Evolutionary conservation across 2,329 filamentous ascomycete genomes (phyloP).

Genomic region (Verticillium isaacii): DNA sequence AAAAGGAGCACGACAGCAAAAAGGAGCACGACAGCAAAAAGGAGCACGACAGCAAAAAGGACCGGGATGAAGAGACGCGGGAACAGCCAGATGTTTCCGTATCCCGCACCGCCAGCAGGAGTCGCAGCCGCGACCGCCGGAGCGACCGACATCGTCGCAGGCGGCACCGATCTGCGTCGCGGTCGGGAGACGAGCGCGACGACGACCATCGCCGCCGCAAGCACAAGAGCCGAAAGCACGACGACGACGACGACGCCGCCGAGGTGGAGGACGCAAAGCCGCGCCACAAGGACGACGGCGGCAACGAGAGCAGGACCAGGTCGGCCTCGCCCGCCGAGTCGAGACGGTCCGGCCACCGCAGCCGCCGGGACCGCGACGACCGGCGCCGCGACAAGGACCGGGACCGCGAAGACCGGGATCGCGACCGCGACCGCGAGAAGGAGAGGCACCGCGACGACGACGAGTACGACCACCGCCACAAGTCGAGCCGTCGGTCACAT

Average conservation of each 20-base stretch:
- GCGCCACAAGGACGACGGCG: conserved; percentile 24
- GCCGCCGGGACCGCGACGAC: conserved; percentile 51
- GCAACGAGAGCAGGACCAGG: conserved; percentile 52
- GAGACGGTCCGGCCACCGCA: conserved; percentile 54
- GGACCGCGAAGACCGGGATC: conserved; percentile 39
- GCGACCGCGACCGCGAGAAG: conserved; percentile 35
- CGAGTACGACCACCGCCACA: conserved; percentile 34
- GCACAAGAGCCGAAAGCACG: conserved; percentile 36
- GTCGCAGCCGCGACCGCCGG: conserved; percentile 37
- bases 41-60: conserved; percentile 3
- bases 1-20: not conserved
- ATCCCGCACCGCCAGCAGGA: conserved; percentile 29
- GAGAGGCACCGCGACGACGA: conserved; percentile 35
- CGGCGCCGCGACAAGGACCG: conserved; percentile 41
- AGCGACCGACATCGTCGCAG: conserved; percentile 34
- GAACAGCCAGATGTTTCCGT: conserved; percentile 20
- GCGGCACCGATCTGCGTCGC: conserved; percentile 49
- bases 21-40: conserved; percentile 18
- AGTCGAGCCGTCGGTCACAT: conserved; percentile 32
- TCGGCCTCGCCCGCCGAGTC: conserved; percentile 60
- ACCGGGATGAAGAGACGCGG: conserved; percentile 13
- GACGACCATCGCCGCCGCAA: conserved; percentile 46
- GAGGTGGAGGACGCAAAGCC: conserved; percentile 39
- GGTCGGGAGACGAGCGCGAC: conserved; percentile 41
- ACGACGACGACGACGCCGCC: conserved; percentile 37